phyloP scores from a whole-genome alignment of 225 moss, liverwort and hornwort species.

The Polytrichum commune region DNA sequence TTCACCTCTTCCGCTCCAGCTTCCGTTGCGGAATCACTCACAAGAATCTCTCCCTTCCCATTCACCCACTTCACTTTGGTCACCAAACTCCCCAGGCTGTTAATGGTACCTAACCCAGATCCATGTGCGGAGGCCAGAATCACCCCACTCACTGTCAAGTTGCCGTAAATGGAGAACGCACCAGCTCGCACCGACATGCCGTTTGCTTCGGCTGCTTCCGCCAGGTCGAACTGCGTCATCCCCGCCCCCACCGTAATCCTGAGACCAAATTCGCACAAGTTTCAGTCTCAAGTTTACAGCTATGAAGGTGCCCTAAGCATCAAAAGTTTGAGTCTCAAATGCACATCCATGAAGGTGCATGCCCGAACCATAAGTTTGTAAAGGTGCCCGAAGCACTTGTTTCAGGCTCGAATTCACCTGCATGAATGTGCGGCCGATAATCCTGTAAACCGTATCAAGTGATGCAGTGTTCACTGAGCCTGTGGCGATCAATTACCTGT shows the following conservation, averaged over 20 bases:
- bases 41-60: conserved; percentile 29
- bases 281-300: no score
- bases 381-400: no score
- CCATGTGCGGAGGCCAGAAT: conserved; percentile 55
- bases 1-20: conserved; percentile 28
- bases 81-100: conserved; percentile 43
- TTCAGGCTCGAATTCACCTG: no score
- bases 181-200: conserved; percentile 38
- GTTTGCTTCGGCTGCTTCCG: conserved; percentile 30
- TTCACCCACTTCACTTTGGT: conserved; percentile 48
- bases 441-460: no score
- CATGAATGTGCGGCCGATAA: no score
- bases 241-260: conserved; percentile 48
- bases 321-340: no score
- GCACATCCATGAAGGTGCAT: no score
- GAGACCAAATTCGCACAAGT: no score
- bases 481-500: not conserved
- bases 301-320: no score
- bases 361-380: no score
- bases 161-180: conserved; percentile 34
- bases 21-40: conserved; percentile 22
- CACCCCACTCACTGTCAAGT: conserved; percentile 52
- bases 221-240: conserved; percentile 54
- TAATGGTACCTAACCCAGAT: conserved; percentile 29
- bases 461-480: no score